Conservation (phyloP, 176 grass and related monocot species). For the Microstegium vimineum region DNA sequence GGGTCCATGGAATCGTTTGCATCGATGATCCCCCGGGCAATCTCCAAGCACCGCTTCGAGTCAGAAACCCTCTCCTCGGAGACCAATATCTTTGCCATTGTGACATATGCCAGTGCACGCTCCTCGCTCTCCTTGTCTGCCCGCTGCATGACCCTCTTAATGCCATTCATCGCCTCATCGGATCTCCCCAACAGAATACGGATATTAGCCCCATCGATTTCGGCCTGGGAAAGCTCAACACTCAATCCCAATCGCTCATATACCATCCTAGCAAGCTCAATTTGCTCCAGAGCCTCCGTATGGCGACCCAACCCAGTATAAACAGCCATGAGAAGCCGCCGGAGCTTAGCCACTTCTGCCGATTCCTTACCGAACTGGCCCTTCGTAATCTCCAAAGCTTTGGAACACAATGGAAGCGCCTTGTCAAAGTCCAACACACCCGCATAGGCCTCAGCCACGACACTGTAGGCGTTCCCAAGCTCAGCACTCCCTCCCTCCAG, state of each 20-base stretch:
- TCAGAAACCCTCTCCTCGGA: slow-evolving; percentile 50
- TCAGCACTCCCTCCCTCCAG: slow-evolving; percentile 32
- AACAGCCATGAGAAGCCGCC: slow-evolving; percentile 42
- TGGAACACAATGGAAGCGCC: slow-evolving; percentile 46
- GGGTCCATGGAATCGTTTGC: slow-evolving; percentile 22
- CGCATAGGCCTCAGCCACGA: slow-evolving; percentile 45
- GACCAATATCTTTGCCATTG: slow-evolving; percentile 54
- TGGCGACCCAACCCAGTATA: slow-evolving; percentile 52
- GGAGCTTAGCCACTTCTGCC: slow-evolving; percentile 44
- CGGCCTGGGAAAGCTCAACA: slow-evolving; percentile 32
- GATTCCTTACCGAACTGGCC: slow-evolving; percentile 32
- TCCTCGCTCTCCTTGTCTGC: slow-evolving; percentile 57
- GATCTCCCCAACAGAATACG: slow-evolving; percentile 44
- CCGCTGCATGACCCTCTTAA: slow-evolving; percentile 51
- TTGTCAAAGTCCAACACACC: slow-evolving; percentile 49
- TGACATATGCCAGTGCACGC: slow-evolving; percentile 47
- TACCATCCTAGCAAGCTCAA: slow-evolving; percentile 38
- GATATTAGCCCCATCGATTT: slow-evolving; percentile 61
- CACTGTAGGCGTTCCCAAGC: slow-evolving; percentile 45
- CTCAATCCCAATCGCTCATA: slow-evolving; percentile 41
- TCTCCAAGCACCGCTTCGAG: slow-evolving; percentile 59
- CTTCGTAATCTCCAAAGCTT: slow-evolving; percentile 46
- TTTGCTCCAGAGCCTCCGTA: slow-evolving; percentile 58
- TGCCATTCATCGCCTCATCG: slow-evolving; percentile 42
- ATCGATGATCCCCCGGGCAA: slow-evolving; percentile 65